Conservation (phyloP, 495 filamentous ascomycete genomes). For the Penicillium flavigenum region DNA sequence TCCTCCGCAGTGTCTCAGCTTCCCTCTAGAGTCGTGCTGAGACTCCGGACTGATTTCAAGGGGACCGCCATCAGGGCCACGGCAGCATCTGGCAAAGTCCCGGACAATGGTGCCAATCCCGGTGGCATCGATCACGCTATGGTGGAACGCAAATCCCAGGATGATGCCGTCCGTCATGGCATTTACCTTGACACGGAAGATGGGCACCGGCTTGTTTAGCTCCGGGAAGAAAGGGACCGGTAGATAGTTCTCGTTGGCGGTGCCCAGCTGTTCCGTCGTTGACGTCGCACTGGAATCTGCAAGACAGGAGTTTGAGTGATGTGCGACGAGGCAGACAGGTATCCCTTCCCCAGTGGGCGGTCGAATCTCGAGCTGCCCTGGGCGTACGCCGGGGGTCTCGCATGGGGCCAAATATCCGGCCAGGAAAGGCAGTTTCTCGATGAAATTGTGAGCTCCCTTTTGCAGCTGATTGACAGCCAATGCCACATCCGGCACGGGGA, state of each 20-base stretch:
- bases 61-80: slow-evolving; percentile 1
- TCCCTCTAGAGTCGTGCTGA: slow-evolving; percentile 1
- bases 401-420: slow-evolving; percentile 2
- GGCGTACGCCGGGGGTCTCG: slow-evolving; percentile 1
- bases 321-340: slow-evolving; percentile 3
- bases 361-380: slow-evolving; percentile 3
- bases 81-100: slow-evolving; percentile 3
- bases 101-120: slow-evolving; percentile 2
- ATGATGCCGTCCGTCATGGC: slow-evolving; percentile 3
- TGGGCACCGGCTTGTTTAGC: slow-evolving; percentile 2
- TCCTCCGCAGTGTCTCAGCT: slow-evolving; percentile 1
- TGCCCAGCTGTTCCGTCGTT: slow-evolving; percentile 1
- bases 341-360: neutral
- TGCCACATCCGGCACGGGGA: slow-evolving; percentile 1
- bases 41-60: slow-evolving; percentile 3
- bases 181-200: slow-evolving; percentile 1
- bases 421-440: slow-evolving; percentile 1
- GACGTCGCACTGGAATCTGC: slow-evolving; percentile 1
- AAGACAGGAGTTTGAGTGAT: slow-evolving; percentile 1
- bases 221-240: slow-evolving; percentile 3
- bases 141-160: neutral
- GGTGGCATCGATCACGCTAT: slow-evolving; percentile 2
- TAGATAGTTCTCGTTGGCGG: slow-evolving; percentile 1
- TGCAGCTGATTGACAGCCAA: slow-evolving; percentile 1
- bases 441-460: neutral